phyloP scores from a whole-genome alignment of 805 yeast genomes.

The Candida quercuum region DNA sequence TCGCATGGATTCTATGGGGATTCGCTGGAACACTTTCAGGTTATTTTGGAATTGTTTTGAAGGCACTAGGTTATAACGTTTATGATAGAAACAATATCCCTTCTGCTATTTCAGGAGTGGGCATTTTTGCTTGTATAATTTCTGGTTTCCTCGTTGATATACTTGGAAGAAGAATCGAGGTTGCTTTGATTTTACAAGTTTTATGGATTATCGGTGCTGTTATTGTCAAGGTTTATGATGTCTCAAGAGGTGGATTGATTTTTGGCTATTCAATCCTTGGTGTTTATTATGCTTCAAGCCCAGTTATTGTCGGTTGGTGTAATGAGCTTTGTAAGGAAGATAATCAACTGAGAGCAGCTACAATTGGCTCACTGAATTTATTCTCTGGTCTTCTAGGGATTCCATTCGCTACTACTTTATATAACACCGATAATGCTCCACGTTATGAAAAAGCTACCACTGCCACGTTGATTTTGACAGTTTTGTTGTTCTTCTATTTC shows the following conservation, averaged over 20 bases:
- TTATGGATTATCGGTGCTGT: conserved; percentile 14
- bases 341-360: conserved; percentile 4
- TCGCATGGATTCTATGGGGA: conserved; percentile 13
- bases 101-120: conserved; percentile 16
- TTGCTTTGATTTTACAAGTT: conserved; percentile 3
- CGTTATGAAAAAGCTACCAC: not conserved
- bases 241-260: conserved; percentile 11
- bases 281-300: conserved; percentile 13
- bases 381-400: not conserved
- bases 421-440: conserved; percentile 3
- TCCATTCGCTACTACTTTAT: not conserved
- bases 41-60: conserved; percentile 17
- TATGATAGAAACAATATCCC: conserved; percentile 22
- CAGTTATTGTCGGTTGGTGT: conserved; percentile 11
- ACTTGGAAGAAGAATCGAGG: conserved; percentile 16
- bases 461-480: not conserved
- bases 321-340: conserved; percentile 4
- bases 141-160: conserved; percentile 17
- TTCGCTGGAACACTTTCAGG: conserved; percentile 8
- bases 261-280: conserved; percentile 14
- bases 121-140: conserved; percentile 13
- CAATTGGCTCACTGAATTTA: conserved; percentile 2
- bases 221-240: conserved; percentile 14
- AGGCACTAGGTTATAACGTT: conserved; percentile 17
- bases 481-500: not conserved